Evolutionary conservation across 345 rosid genomes (phyloP), one percentile per base, ranked within the genome.

Genomic region (Populus euphratica): DNA sequence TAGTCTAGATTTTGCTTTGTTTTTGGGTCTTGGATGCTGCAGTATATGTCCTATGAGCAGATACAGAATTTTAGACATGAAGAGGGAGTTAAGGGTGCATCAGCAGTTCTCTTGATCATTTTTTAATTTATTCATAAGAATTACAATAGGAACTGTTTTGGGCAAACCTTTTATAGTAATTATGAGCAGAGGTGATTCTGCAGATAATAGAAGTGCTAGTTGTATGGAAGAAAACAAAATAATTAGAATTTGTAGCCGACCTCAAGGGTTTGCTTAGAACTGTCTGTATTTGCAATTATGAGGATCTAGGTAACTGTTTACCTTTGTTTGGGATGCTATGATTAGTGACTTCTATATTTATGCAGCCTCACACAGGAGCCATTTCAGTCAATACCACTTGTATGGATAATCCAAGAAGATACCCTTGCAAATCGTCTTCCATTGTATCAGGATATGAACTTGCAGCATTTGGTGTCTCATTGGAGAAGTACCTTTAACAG

Each of bases 301-400:
- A 65, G 65, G 70, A 77, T 70, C 68, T 73, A 59, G 79, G 18
- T 39, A 72, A 75, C 35, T 67, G 69, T 33, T 73, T 75, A 76
- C 62, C 74, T 76, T 75, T 68, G 80, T 75, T 74, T 76, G 84
- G 73, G 69, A 82, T 83, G 75, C 86, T 85, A 73, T 82, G 86
- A 74, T 86, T 79, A 87, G 86, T 87, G 87, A 89, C 83, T 83
- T 85, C 74, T 80, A 87, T 88, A 87, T 91, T 72, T 86, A 80
- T 94, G 95, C 98, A 94, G 99, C 95, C 97, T 96, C 78, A 91
- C 88, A 97, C 97, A 90, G 92, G 98, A 92, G 90, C 98, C 98
- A 75, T 94, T 96, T 88, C 88, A 81, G 88, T 89, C 92, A 33
- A 83, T 94, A 81, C 97, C 98, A 66, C 88, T 94, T 81, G 81